Percentiles rank a stretch among this genome's conserved stretches.
These are phyloP conservation scores for Trypanosomatidae sp. DNA, from an alignment of 208 protist species.

Conservation along the genomic window DNA sequence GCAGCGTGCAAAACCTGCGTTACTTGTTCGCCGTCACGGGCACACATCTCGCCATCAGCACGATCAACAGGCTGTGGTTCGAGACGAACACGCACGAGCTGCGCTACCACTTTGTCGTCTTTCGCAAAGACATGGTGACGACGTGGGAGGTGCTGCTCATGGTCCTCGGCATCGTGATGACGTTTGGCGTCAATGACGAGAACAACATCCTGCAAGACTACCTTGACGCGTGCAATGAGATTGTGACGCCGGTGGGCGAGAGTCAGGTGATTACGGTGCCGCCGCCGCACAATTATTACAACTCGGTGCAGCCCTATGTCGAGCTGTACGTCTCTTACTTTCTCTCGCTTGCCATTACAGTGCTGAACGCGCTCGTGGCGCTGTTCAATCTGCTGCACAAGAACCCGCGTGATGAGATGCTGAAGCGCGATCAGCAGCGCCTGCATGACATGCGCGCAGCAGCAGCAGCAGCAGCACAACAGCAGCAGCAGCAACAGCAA, in stretches of 20 bases:
- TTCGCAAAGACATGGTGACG: constrained; percentile 72
- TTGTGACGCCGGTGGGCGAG: no score
- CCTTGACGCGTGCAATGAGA: no score
- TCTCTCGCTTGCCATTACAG: constrained; percentile 19
- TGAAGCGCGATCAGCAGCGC: constrained; percentile 19
- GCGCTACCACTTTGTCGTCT: constrained; percentile 71
- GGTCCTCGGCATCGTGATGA: constrained; percentile 34
- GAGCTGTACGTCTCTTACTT: constrained; percentile 62
- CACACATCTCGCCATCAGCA: constrained; percentile 24
- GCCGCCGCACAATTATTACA: constrained; percentile 9
- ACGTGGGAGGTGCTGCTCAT: constrained; percentile 57
- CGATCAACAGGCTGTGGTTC: constrained; percentile 44
- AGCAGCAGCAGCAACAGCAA: constrained; percentile 1
- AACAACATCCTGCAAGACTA: constrained; percentile 49
- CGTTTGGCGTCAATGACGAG: constrained; percentile 18
- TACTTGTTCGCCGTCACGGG: constrained; percentile 38
- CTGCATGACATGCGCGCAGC: constrained; percentile 9
- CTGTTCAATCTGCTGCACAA: constrained; percentile 28
- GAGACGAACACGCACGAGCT: constrained; percentile 61
- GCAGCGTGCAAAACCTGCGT: constrained; percentile 47
- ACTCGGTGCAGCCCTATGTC: constrained; percentile 24
- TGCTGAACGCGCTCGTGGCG: constrained; percentile 32
- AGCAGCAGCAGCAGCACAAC: background rate
- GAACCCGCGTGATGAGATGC: constrained; percentile 36
- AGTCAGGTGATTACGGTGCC: no score